Evolutionary conservation across 2,329 filamentous ascomycete species (phyloP), one percentile per base, ranked within the genome.

Genomic region (Epichloe baconii): DNA sequence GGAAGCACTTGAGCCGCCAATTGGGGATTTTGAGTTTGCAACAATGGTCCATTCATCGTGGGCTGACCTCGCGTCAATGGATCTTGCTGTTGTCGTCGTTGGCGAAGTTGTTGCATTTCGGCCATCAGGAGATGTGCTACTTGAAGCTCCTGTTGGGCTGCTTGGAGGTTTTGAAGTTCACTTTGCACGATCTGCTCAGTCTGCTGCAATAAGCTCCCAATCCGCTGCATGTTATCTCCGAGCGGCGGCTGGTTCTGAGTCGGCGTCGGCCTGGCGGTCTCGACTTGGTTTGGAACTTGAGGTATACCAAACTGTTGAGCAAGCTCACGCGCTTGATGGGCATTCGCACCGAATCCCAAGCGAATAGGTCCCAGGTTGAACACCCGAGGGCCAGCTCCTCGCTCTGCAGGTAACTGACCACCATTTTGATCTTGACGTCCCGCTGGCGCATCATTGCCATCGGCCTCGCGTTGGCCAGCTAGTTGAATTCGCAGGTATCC

Each of bases 361-460:
- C 86, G 74, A 35, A 93, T 70, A 2, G 87, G 87, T 0, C 87
- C 87, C 45, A 93, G 68, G 58, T 87, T 85, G 59, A 85, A 82
- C 51, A 87, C 74, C 42, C 81, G 74, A 55, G 81, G 76, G 48
- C 76, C 72, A 12, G 62, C 65, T 12, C 57, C 57, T 34, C 56
- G 55, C 36, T 48, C 55, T 42, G 54, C 56, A 5, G 56, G 58
- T 34, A 49, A 52, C 19, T 56, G 58, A 23, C 43, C 54, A n/a
- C 52, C 49, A 26, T 59, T 52, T 14, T 48, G 55, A 19, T 47
- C 44, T 15, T 44, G 52, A 31, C 52, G 56, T 15, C 51, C 55
- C 5, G 23, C 48, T 35, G 38, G 53, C 14, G 31, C 54, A 37
- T 55, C 49, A 14, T 59, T 50, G 7, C 36, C 53, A 4, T 19